phyloP scores from a whole-genome alignment of 106 monocot species.

The Dioscorea alata region DNA sequence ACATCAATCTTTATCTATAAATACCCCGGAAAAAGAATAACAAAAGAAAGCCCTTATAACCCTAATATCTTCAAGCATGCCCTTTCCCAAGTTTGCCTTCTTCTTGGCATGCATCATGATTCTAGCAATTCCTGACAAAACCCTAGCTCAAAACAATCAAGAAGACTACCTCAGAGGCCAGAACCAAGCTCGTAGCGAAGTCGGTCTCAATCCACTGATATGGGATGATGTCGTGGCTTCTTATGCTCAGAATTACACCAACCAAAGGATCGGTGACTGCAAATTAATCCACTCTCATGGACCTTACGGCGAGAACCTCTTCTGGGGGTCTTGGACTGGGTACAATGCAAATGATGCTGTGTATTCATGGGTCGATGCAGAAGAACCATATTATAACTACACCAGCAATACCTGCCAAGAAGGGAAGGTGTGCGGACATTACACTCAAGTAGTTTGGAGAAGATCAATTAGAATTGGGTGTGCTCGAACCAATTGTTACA shows the following conservation, averaged over 20 bases:
- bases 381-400: constrained; percentile 25
- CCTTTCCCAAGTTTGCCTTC: background rate
- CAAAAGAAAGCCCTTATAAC: too few relatives aligned
- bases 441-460: constrained; percentile 5
- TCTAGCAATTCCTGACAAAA: constrained; percentile 2
- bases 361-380: constrained; percentile 18
- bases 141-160: constrained; percentile 9
- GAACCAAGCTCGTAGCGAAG: constrained; percentile 12
- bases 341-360: constrained; percentile 17
- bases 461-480: background rate
- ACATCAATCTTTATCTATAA: too few relatives aligned
- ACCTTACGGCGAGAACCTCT: constrained; percentile 25
- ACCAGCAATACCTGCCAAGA: constrained; percentile 13
- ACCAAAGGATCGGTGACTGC: constrained; percentile 16
- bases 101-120: background rate
- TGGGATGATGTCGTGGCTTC: constrained; percentile 23
- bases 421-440: constrained; percentile 16
- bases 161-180: constrained; percentile 22
- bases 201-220: constrained; percentile 15
- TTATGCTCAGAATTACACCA: constrained; percentile 31
- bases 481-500: background rate
- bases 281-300: constrained; percentile 21
- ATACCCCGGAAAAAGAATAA: too few relatives aligned
- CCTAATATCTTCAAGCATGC: too few relatives aligned
- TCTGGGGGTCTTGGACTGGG: constrained; percentile 10